A percentile compares a stretch with the other conserved stretches of the same genome.
Conservation (phyloP, 148 eudicot genomes). For the Mesembryanthemum crystallinum region DNA sequence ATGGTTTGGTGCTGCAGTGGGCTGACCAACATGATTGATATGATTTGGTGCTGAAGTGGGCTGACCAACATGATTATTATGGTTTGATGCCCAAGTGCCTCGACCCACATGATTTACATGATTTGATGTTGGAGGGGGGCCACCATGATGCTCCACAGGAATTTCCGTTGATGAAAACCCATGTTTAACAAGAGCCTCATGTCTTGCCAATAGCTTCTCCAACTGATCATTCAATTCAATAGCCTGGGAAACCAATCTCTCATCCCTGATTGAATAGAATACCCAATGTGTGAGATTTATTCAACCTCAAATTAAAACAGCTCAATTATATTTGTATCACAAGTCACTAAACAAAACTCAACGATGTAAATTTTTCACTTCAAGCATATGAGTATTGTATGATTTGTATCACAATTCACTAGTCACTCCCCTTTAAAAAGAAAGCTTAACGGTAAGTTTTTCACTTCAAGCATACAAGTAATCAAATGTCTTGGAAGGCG, state of each 20-base stretch:
- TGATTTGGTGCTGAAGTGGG: background rate
- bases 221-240: constrained; percentile 86
- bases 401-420: too few relatives aligned
- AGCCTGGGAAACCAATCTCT: constrained; percentile 67
- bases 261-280: constrained; percentile 46
- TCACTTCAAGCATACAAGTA: too few relatives aligned
- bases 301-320: background rate
- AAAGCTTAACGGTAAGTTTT: too few relatives aligned
- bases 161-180: constrained; percentile 24
- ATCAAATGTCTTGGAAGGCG: too few relatives aligned
- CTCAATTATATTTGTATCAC: background rate
- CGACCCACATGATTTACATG: constrained; percentile 5
- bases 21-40: constrained; percentile 1
- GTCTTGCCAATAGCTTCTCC: constrained; percentile 59
- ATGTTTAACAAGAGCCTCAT: constrained; percentile 53
- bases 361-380: background rate
- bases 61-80: background rate
- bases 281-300: background rate
- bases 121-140: constrained; percentile 40
- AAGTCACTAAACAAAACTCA: background rate
- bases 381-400: background rate
- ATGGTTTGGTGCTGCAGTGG: constrained; percentile 28
- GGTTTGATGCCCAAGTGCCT: too few relatives aligned
- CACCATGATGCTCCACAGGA: constrained; percentile 30
- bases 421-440: too few relatives aligned